phyloP scores from a whole-genome alignment of 2,329 filamentous ascomycete genomes.

The Claviceps sp. region DNA sequence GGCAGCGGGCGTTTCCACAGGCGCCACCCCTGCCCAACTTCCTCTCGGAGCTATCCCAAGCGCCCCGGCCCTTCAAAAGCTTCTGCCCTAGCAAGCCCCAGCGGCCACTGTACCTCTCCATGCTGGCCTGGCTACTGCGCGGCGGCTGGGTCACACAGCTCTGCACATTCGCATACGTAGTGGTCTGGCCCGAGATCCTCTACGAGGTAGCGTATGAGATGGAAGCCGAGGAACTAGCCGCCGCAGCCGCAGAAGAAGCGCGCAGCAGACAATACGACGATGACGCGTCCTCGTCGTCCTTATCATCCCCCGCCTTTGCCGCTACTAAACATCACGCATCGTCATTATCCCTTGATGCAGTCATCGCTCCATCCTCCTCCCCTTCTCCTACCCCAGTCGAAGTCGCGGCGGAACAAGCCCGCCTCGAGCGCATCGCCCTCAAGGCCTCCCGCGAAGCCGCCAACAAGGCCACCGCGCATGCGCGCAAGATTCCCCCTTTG shows the following conservation, averaged over 20 bases:
- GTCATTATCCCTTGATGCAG: no score
- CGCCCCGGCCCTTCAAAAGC: constrained; percentile 68
- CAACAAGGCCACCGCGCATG: constrained; percentile 42
- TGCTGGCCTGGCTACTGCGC: constrained; percentile 85
- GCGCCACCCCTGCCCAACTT: constrained; percentile 76
- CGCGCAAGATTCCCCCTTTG: constrained; percentile 34
- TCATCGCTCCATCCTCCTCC: no score
- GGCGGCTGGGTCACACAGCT: constrained; percentile 91
- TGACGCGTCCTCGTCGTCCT: neutral
- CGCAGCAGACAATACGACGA: constrained; percentile 3
- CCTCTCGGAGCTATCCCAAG: constrained; percentile 67
- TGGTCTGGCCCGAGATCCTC: constrained; percentile 71
- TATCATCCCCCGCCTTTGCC: neutral
- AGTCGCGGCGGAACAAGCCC: constrained; percentile 46
- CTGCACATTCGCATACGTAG: constrained; percentile 79
- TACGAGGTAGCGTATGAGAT: constrained; percentile 64
- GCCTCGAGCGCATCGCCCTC: constrained; percentile 43
- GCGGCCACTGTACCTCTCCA: constrained; percentile 74
- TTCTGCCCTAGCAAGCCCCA: constrained; percentile 82
- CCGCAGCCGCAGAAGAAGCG: constrained; percentile 14
- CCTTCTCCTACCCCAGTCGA: constrained; percentile 19
- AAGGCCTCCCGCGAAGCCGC: constrained; percentile 41
- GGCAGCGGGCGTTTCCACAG: constrained; percentile 68
- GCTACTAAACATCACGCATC: no score
- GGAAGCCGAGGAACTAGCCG: constrained; percentile 48